A percentile compares a stretch with the other conserved stretches of the same genome.
phyloP scores from a whole-genome alignment of 2,329 filamentous ascomycete genomes.

The Emergomyces orientalis region DNA sequence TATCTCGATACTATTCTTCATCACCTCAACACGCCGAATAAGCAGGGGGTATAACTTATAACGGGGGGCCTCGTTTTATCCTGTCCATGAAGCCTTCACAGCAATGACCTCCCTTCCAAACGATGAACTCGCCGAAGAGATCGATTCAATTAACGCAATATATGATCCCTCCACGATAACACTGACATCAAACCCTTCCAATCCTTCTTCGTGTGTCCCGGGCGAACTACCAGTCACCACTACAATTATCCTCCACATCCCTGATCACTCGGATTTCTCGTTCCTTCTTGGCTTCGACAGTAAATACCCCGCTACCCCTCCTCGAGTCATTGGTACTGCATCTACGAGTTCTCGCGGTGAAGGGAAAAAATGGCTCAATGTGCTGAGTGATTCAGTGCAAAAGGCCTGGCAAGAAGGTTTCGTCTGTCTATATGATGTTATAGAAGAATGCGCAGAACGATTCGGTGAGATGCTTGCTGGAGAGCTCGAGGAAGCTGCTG shows the following conservation, averaged over 20 bases:
- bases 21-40: not conserved
- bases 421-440: conserved; percentile 84
- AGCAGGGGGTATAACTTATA: no score
- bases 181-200: conserved; percentile 18
- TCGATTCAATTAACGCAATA: conserved; percentile 44
- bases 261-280: conserved; percentile 43
- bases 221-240: conserved; percentile 23
- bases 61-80: not conserved
- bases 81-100: not conserved
- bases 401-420: conserved; percentile 62
- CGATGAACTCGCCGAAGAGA: conserved; percentile 40
- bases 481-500: conserved; percentile 2
- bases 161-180: conserved; percentile 58
- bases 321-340: conserved; percentile 66
- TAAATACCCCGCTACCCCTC: conserved; percentile 66
- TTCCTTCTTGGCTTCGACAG: conserved; percentile 56
- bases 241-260: conserved; percentile 56
- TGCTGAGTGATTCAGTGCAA: conserved; percentile 58
- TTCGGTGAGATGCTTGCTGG: conserved; percentile 47
- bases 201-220: conserved; percentile 19
- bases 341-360: conserved; percentile 66
- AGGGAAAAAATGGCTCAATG: conserved; percentile 59
- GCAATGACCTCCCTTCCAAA: conserved; percentile 18
- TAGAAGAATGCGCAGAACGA: conserved; percentile 53
- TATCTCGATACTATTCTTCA: not conserved